Base-by-base conservation (phyloP, 352 stramenopile species). In the Pythium vanterpoolii region DNA sequence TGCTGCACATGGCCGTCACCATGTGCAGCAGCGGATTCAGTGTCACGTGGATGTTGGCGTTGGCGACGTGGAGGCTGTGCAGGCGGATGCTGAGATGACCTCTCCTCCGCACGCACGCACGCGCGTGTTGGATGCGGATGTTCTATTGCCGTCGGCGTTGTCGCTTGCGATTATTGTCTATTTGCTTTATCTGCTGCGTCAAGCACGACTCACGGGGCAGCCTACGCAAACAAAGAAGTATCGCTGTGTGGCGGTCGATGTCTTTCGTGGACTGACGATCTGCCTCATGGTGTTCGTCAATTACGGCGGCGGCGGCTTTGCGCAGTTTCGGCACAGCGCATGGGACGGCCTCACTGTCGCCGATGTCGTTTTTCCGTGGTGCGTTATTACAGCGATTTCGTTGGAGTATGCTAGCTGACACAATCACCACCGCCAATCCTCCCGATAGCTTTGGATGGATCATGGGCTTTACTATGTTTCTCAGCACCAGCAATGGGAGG, bases 211-310 rank as follows among this genome's bases (percentile, higher is more conserved):
- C 19, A 2, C 34, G 10, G 26, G 26, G 39, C 52, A 5, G 40
- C n/a, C 23, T 14, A 19, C 40, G 5, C 2, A 28, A 21, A 44
- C 39, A 2, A 42, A 53, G 30, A 27, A 21, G 14, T 43, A 40
- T 5, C 78, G 86, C 1, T 73, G 77, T 48, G 30, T 46, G 13
- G 68, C 56, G 10, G 54, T 95, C 16, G 87, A 96, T 45, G 72
- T 71, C 13, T 92, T 95, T 50, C 85, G 87, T 18, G 87, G 87
- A 4, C 10, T 87, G 28, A 89, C 82, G 10, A 73, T 96, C 50
- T 77, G 69, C 52, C 36, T 86, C 30, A 95, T 96, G 87, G 75
- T 96, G 16, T 95, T 96, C 61, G 82, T 91, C 48, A 96, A 96
- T 53, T 94, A 95, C 60, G 87, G 87, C 56, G 85, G 86, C 6